These are phyloP conservation scores for Xanthoconium separans DNA, from an alignment of 1,284 basidiomycete genomes.

Conservation along the genomic window DNA sequence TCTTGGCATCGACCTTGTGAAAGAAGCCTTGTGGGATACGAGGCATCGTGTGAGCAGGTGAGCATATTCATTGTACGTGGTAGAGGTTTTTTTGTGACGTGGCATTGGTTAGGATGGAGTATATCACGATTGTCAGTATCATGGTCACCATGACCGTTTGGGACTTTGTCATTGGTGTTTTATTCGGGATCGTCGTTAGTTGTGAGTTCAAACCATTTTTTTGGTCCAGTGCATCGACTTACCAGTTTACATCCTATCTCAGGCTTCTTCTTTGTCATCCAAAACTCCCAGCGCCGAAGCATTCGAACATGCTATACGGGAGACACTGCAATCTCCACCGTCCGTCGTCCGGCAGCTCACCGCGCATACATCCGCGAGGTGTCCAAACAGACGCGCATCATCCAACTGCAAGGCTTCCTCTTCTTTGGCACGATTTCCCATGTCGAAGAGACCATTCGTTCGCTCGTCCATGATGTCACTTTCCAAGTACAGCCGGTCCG, in stretches of 20 bases:
- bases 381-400: conserved; percentile 87
- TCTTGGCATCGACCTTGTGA: conserved; percentile 90
- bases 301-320: conserved; percentile 83
- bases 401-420: conserved; percentile 90
- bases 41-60: conserved; percentile 81
- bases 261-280: conserved; percentile 96
- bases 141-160: conserved; percentile 91
- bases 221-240: conserved; percentile 1
- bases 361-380: conserved; percentile 89
- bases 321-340: conserved; percentile 84
- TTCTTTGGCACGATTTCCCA: conserved; percentile 96
- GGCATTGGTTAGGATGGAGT: conserved; percentile 51
- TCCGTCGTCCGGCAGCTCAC: conserved; percentile 86
- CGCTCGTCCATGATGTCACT: conserved; percentile 69
- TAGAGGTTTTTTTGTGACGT: conserved; percentile 4
- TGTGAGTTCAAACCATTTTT: conserved; percentile 49
- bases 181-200: conserved; percentile 90
- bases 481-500: conserved; percentile 85
- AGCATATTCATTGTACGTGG: conserved; percentile 30
- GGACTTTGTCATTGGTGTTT: conserved; percentile 93
- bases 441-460: conserved; percentile 81
- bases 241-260: background rate
- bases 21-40: conserved; percentile 97
- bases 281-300: conserved; percentile 82
- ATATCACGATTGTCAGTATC: conserved; percentile 77